These are phyloP conservation scores for Apiotrichum laibachii DNA, from an alignment of 1,284 basidiomycete species.

Conservation along the genomic window DNA sequence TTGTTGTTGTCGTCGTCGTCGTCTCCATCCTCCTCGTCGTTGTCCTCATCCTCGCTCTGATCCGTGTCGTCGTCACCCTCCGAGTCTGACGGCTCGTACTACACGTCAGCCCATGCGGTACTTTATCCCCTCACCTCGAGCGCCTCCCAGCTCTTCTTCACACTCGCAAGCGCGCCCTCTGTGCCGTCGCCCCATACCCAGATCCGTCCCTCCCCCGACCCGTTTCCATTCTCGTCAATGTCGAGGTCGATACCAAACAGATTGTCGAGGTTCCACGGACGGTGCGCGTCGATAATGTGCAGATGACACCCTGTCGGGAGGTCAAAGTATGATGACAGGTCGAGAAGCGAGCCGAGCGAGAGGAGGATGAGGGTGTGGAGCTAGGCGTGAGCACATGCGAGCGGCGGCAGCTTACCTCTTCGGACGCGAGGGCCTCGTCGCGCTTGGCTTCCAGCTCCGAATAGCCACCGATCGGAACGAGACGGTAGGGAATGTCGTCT, in stretches of 20 bases:
- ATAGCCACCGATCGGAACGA: constrained; percentile 88
- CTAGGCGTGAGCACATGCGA: constrained; percentile 52
- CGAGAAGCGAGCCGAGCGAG: constrained; percentile 86
- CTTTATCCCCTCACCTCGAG: constrained; percentile 61
- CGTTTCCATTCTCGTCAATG: constrained; percentile 35
- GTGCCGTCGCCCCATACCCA: constrained; percentile 86
- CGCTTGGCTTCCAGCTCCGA: constrained; percentile 65
- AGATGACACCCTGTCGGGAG: constrained; percentile 58
- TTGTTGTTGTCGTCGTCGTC: constrained; percentile 48
- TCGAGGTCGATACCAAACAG: constrained; percentile 66
- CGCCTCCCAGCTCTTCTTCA: constrained; percentile 58
- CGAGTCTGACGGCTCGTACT: constrained; percentile 45
- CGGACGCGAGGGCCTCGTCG: constrained; percentile 59
- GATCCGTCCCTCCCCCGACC: constrained; percentile 60
- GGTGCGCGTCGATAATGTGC: constrained; percentile 91
- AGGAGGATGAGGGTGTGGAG: constrained; percentile 87
- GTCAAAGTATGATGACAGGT: constrained; percentile 63
- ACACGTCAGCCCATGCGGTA: neutral
- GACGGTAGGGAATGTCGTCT: constrained; percentile 87
- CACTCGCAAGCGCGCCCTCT: constrained; percentile 58
- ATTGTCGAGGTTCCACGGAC: constrained; percentile 87
- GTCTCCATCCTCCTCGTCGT: constrained; percentile 50
- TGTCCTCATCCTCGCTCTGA: constrained; percentile 55
- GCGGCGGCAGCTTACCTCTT: constrained; percentile 10
- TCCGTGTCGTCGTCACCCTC: constrained; percentile 38